Percentiles rank a stretch among this genome's conserved stretches.
phyloP scores from a whole-genome alignment of 257 asterid genomes.

The Gardenia jasminoides region DNA sequence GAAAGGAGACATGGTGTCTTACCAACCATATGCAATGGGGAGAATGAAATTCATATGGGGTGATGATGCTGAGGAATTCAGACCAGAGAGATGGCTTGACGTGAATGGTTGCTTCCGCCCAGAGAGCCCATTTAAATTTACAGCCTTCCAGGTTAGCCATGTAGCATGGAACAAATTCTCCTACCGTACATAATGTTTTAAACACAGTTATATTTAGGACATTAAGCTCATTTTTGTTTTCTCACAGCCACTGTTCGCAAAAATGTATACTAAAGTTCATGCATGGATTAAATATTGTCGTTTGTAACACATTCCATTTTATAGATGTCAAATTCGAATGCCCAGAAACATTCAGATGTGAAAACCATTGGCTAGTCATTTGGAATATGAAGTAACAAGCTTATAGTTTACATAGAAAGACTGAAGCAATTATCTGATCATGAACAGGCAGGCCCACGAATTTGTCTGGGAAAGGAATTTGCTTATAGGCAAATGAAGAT shows the following conservation, averaged over 20 bases:
- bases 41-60: conserved; percentile 63
- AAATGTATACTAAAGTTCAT: too few relatives aligned
- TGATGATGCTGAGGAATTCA: conserved; percentile 49
- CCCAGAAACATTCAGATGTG: not conserved
- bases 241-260: too few relatives aligned
- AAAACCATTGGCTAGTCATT: not conserved
- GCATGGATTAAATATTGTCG: not conserved
- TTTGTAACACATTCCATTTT: too few relatives aligned
- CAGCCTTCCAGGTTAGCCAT: conserved; percentile 50
- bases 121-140: conserved; percentile 54
- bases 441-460: conserved; percentile 55
- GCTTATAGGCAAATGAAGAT: conserved; percentile 70
- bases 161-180: not conserved
- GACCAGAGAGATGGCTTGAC: conserved; percentile 63
- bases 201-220: not conserved
- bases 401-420: not conserved
- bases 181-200: not conserved
- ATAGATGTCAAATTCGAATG: too few relatives aligned
- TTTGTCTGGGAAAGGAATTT: conserved; percentile 62
- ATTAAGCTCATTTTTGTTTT: not conserved
- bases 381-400: not conserved
- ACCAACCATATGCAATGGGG: conserved; percentile 68
- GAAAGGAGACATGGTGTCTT: conserved; percentile 54
- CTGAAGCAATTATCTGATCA: not conserved
- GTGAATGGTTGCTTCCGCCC: conserved; percentile 39